A percentile compares a stretch with the other conserved stretches of the same genome.
These are phyloP conservation scores for Nakaseomyces delphensis DNA, from an alignment of 1,139 yeast species.

Conservation along the genomic window DNA sequence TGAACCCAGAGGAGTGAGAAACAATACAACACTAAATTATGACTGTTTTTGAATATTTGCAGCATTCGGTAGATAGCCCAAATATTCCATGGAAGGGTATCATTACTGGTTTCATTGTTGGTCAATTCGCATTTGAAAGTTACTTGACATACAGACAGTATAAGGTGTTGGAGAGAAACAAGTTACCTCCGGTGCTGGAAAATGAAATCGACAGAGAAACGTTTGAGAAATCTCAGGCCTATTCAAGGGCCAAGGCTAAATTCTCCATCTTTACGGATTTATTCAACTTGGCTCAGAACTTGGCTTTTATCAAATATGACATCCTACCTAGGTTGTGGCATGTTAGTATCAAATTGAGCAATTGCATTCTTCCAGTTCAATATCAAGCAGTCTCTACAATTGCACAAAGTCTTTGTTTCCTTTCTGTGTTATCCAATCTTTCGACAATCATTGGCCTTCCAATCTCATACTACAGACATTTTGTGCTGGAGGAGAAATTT, in stretches of 20 bases:
- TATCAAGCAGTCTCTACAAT: slow-evolving; percentile 41
- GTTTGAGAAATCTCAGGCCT: slow-evolving; percentile 67
- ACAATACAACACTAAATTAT: background rate
- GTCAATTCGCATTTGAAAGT: slow-evolving; percentile 66
- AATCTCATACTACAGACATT: slow-evolving; percentile 61
- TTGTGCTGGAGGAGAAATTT: slow-evolving; percentile 82
- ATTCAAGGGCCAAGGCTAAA: slow-evolving; percentile 72
- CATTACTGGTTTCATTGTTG: slow-evolving; percentile 64
- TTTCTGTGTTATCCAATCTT: slow-evolving; percentile 41
- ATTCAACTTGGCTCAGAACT: slow-evolving; percentile 47
- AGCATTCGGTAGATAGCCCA: slow-evolving; percentile 39
- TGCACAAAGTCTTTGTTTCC: slow-evolving; percentile 60
- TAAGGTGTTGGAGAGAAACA: slow-evolving; percentile 48
- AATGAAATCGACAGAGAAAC: slow-evolving; percentile 63
- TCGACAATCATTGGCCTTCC: slow-evolving; percentile 56
- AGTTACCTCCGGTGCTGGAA: slow-evolving; percentile 54
- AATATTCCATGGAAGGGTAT: slow-evolving; percentile 70
- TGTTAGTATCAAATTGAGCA: slow-evolving; percentile 34
- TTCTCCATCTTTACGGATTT: slow-evolving; percentile 54
- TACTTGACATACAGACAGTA: slow-evolving; percentile 73
- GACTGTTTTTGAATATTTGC: slow-evolving; percentile 4
- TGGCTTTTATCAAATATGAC: slow-evolving; percentile 52
- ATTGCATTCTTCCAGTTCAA: slow-evolving; percentile 33
- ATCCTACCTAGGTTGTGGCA: slow-evolving; percentile 65
- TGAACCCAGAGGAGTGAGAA: background rate